A percentile compares a stretch with the other conserved stretches of the same genome.
These are phyloP conservation scores for Cubamyces sp. DNA, from an alignment of 768 basidiomycete genomes.

Conservation along the genomic window DNA sequence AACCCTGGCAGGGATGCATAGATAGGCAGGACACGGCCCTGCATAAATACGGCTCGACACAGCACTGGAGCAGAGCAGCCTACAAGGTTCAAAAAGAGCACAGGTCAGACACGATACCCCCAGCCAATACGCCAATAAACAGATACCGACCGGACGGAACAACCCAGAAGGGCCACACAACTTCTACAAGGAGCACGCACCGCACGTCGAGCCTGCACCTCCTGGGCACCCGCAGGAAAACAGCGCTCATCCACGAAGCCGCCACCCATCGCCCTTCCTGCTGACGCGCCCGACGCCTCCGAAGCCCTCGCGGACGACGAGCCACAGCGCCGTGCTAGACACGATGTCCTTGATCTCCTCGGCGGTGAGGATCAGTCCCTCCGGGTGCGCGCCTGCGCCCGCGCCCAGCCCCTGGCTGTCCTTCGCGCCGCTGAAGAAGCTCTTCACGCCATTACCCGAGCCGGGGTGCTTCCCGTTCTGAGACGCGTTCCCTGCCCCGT, in stretches of 20 bases:
- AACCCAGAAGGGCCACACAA: too few species aligned
- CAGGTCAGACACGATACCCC: not conserved
- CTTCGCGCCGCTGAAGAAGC: constrained; percentile 11
- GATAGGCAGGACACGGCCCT: not conserved
- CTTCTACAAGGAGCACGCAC: not conserved
- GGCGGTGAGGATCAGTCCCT: constrained; percentile 70
- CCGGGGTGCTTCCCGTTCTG: constrained; percentile 29
- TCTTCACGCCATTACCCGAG: constrained; percentile 19
- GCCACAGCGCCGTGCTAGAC: constrained; percentile 86
- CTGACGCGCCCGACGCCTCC: constrained; percentile 83
- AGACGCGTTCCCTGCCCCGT: constrained; percentile 26
- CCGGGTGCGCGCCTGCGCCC: constrained; percentile 7
- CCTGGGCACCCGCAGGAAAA: not conserved
- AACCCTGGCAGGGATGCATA: not conserved
- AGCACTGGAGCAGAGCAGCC: constrained; percentile 2
- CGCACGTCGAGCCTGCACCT: not conserved
- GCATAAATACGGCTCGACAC: constrained; percentile 8
- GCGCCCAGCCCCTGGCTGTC: constrained; percentile 14
- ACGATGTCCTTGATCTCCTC: constrained; percentile 95
- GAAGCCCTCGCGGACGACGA: constrained; percentile 91
- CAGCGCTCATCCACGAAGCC: constrained; percentile 57
- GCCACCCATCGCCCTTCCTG: constrained; percentile 81
- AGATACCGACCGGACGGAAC: not conserved
- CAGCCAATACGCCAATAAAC: not conserved
- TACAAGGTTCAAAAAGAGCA: not conserved